Percentiles rank a stretch among this genome's conserved stretches.
phyloP scores from a whole-genome alignment of 2,329 filamentous ascomycete genomes.

The Hymenoscyphus fructigenus region DNA sequence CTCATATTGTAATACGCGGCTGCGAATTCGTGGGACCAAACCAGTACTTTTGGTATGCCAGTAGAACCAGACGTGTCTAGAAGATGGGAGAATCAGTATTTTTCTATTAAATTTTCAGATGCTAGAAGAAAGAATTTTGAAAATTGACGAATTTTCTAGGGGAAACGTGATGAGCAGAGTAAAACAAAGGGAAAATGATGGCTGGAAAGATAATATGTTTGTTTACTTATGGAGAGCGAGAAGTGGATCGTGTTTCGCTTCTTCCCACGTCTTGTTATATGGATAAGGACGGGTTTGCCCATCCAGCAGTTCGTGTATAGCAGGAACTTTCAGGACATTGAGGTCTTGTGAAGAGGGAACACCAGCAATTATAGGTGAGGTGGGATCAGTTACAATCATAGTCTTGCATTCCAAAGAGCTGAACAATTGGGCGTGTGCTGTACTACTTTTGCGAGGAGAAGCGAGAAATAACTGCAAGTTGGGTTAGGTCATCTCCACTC shows the following conservation, averaged over 20 bases:
- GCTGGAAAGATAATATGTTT: background rate
- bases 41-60: slow-evolving; percentile 43
- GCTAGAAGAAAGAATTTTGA: background rate
- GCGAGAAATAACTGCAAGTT: slow-evolving; percentile 7
- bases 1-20: slow-evolving; percentile 21
- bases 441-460: slow-evolving; percentile 12
- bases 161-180: background rate
- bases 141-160: background rate
- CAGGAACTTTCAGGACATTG: slow-evolving; percentile 6
- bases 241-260: slow-evolving; percentile 40
- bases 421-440: slow-evolving; percentile 9
- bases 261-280: slow-evolving; percentile 38
- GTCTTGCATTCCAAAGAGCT: background rate
- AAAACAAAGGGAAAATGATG: background rate
- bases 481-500: background rate
- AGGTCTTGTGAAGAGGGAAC: background rate
- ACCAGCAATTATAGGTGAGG: background rate
- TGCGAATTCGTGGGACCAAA: slow-evolving; percentile 37
- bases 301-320: slow-evolving; percentile 10
- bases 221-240: slow-evolving; percentile 37
- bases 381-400: slow-evolving; percentile 4
- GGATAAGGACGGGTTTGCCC: slow-evolving; percentile 21
- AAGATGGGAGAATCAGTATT: background rate
- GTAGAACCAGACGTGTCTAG: slow-evolving; percentile 43
- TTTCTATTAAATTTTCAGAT: background rate